These are phyloP conservation scores for Ilyonectria robusta DNA, from an alignment of 2,329 filamentous ascomycete genomes.

Conservation along the genomic window DNA sequence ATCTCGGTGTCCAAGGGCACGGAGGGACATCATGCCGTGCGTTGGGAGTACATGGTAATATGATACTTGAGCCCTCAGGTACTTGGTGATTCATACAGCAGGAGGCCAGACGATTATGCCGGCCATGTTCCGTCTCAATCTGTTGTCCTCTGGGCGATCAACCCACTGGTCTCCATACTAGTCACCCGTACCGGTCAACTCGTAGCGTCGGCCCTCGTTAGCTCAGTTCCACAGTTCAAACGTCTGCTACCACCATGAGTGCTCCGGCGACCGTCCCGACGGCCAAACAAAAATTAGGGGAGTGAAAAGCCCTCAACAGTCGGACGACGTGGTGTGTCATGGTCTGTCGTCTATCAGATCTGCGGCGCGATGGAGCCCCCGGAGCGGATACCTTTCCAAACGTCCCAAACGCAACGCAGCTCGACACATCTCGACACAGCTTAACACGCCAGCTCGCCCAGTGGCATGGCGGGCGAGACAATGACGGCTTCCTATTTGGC, in stretches of 20 bases:
- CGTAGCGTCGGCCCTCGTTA: constrained; percentile 32
- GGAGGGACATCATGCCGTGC: constrained; percentile 9
- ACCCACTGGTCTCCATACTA: constrained; percentile 21
- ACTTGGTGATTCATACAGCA: not conserved
- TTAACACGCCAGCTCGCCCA: not conserved
- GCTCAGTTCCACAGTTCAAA: constrained; percentile 37
- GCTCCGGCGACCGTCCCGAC: constrained; percentile 25
- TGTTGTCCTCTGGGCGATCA: constrained; percentile 15
- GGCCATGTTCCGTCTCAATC: constrained; percentile 33
- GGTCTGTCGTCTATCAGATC: constrained; percentile 31
- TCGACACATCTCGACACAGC: not conserved
- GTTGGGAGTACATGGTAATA: not conserved
- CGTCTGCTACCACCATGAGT: constrained; percentile 27
- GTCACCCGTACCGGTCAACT: constrained; percentile 26
- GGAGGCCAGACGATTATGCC: constrained; percentile 13
- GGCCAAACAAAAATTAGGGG: constrained; percentile 35
- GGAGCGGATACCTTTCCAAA: constrained; percentile 23
- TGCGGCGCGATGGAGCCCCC: constrained; percentile 41
- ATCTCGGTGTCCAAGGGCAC: not conserved
- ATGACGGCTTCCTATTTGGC: constrained; percentile 12
- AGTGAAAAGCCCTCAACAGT: constrained; percentile 32
- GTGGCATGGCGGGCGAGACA: not conserved
- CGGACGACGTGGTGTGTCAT: constrained; percentile 27
- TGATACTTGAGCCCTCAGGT: not conserved
- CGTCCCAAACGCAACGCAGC: not conserved